These are phyloP conservation scores for Brettanomyces custersianus DNA, from an alignment of 805 yeast genomes.

Conservation along the genomic window DNA sequence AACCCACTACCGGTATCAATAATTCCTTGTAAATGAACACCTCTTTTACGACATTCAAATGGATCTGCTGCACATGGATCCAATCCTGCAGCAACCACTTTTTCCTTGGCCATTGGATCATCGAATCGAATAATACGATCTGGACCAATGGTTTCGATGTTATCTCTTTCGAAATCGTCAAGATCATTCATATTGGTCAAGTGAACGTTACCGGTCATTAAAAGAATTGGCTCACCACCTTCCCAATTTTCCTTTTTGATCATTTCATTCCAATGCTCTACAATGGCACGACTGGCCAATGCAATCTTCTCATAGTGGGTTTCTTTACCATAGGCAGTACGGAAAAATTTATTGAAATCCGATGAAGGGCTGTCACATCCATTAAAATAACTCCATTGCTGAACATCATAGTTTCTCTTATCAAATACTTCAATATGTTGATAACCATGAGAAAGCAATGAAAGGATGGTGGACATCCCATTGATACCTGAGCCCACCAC, in stretches of 20 bases:
- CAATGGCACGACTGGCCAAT: neutral
- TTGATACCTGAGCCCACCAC: conserved; percentile 1
- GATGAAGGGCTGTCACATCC: conserved; percentile 5
- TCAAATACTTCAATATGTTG: conserved; percentile 3
- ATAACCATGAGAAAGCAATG: conserved; percentile 1
- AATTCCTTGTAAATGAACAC: conserved; percentile 15
- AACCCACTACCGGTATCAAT: conserved; percentile 24
- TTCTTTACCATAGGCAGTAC: conserved; percentile 4
- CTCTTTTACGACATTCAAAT: conserved; percentile 9
- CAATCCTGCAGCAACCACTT: conserved; percentile 16
- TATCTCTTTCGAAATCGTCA: conserved; percentile 15
- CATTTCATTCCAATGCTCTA: conserved; percentile 16
- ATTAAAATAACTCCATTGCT: conserved; percentile 3
- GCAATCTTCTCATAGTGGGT: neutral
- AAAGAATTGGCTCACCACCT: conserved; percentile 18
- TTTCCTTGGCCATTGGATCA: conserved; percentile 12
- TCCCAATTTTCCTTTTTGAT: conserved; percentile 16
- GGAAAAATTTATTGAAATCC: conserved; percentile 4
- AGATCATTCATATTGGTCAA: conserved; percentile 14
- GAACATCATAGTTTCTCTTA: conserved; percentile 1
- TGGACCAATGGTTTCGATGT: conserved; percentile 12
- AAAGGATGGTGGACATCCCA: conserved; percentile 1
- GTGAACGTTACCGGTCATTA: conserved; percentile 19
- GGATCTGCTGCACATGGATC: conserved; percentile 14
- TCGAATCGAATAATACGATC: conserved; percentile 11